phyloP scores from a whole-genome alignment of 2,329 filamentous ascomycete genomes.

The Aureobasidium sp. region DNA sequence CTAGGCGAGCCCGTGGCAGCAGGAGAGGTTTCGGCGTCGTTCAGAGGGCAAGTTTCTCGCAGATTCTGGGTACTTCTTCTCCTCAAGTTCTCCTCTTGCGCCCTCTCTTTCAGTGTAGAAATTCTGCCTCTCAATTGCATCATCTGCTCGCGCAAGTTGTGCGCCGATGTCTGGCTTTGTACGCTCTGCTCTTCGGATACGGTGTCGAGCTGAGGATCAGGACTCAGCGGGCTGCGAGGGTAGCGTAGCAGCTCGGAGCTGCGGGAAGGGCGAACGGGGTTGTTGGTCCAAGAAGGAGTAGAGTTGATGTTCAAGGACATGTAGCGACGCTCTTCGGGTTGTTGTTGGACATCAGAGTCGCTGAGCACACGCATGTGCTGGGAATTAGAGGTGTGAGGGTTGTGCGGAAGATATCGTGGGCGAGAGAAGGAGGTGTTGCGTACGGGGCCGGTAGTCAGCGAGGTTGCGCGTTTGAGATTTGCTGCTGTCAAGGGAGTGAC shows the following conservation, averaged over 20 bases:
- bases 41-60: conserved; percentile 67
- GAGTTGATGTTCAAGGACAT: conserved; percentile 21
- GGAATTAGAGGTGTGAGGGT: conserved; percentile 21
- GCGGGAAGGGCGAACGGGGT: conserved; percentile 26
- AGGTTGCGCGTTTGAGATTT: conserved; percentile 33
- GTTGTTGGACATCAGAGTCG: conserved; percentile 49
- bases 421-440: conserved; percentile 3
- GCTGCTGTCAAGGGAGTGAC: conserved; percentile 31
- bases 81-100: conserved; percentile 70
- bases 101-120: conserved; percentile 69
- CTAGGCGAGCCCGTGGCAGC: conserved; percentile 22
- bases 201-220: conserved; percentile 35
- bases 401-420: conserved; percentile 3
- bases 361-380: conserved; percentile 57
- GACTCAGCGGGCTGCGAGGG: conserved; percentile 24
- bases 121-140: conserved; percentile 79
- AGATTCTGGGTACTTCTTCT: conserved; percentile 70
- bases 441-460: conserved; percentile 20
- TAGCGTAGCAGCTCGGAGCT: conserved; percentile 36
- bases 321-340: conserved; percentile 31
- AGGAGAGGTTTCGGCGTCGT: conserved; percentile 45
- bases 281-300: conserved; percentile 17
- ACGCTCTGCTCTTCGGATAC: conserved; percentile 33
- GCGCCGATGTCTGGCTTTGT: conserved; percentile 34
- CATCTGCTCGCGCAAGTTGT: conserved; percentile 75